Percentiles rank a stretch among this genome's conserved stretches.
Evolutionary conservation across 208 protist species (phyloP).

Genomic region (Leishmania aethiopica): DNA sequence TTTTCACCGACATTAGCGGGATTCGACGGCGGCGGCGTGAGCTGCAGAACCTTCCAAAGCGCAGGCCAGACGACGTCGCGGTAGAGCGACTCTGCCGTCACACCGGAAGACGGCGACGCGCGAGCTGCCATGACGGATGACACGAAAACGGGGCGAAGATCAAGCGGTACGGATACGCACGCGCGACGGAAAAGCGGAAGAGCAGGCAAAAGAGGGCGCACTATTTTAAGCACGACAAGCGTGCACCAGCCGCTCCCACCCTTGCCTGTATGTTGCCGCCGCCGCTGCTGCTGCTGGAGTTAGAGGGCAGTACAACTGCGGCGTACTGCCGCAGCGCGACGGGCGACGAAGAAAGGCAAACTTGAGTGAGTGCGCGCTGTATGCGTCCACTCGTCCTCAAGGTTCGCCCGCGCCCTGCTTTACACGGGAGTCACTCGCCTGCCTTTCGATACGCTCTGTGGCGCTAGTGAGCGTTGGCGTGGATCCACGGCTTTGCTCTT

Average conservation of each 20-base stretch:
- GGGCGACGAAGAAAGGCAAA: not conserved
- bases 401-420: not conserved
- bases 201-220: not conserved
- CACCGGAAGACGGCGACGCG: not conserved
- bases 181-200: not conserved
- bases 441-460: not conserved
- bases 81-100: conserved; percentile 22
- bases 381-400: not conserved
- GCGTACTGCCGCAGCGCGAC: not conserved
- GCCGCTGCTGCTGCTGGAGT: not conserved
- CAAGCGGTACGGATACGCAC: too few species aligned
- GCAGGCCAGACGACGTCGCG: conserved; percentile 22
- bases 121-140: not conserved
- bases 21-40: not conserved
- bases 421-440: not conserved
- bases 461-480: not conserved
- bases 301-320: not conserved
- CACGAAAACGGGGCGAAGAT: not conserved
- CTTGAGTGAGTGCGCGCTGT: not conserved
- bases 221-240: not conserved
- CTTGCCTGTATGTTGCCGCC: not conserved
- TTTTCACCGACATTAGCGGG: not conserved
- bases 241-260: not conserved
- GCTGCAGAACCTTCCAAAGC: conserved; percentile 24
- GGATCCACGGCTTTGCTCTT: not conserved